Evolutionary conservation across 176 grass and related monocot genomes (phyloP).

Genomic region (Oryza australiensis): DNA sequence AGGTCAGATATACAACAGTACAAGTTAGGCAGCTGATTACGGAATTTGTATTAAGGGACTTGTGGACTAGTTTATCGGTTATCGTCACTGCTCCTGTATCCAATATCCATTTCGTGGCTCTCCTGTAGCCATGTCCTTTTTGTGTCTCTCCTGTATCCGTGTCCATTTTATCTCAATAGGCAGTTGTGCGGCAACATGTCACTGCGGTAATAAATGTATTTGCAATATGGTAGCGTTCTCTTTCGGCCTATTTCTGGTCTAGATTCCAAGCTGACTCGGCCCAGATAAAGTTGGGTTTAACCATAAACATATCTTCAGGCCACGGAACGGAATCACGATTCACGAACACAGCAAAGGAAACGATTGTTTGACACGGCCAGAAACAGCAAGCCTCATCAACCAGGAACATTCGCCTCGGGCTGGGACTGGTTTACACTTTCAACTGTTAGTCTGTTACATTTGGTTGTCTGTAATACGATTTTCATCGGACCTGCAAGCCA

Average conservation of each 20-base stretch:
- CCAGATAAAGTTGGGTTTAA: neutral
- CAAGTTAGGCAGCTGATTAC: neutral
- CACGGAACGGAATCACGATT: neutral
- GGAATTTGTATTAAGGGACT: neutral
- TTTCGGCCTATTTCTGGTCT: neutral
- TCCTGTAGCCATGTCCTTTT: neutral
- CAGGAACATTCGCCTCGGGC: neutral
- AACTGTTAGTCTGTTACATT: no score
- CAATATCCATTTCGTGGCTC: neutral
- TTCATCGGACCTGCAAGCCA: neutral
- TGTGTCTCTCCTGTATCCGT: neutral
- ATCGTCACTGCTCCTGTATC: neutral
- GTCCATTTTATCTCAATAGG: neutral
- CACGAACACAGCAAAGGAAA: neutral
- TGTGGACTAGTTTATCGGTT: neutral
- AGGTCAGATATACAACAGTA: neutral
- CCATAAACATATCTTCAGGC: neutral
- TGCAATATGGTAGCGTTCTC: neutral
- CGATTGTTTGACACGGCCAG: neutral
- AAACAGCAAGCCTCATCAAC: neutral
- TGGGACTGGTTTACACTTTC: neutral
- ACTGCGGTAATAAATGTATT: neutral
- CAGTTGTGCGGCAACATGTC: neutral
- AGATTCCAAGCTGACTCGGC: neutral
- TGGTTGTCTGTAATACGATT: neutral